phyloP scores from a whole-genome alignment of 345 rosid genomes.

The Tarenaya hassleriana region DNA sequence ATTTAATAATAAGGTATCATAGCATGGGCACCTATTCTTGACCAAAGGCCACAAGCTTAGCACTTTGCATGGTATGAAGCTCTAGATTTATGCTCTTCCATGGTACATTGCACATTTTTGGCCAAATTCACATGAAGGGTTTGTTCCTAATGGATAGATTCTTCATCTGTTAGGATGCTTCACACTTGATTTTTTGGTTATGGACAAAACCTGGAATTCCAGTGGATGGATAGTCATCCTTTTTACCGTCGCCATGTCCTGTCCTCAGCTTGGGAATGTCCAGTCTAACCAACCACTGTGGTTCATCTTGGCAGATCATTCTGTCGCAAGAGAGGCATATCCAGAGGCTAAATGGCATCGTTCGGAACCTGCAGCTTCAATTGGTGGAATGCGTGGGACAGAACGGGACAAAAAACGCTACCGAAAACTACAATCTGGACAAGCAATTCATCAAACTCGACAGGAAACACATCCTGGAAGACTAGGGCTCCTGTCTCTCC shows the following conservation, averaged over 20 bases:
- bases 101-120: not conserved
- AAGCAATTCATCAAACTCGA: conserved; percentile 52
- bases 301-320: conserved; percentile 46
- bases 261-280: not conserved
- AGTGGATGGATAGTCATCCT: not conserved
- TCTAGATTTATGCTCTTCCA: not conserved
- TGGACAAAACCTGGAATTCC: not conserved
- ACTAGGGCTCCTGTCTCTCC: conserved; percentile 31
- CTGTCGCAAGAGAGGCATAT: conserved; percentile 71
- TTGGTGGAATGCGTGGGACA: conserved; percentile 42
- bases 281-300: conserved; percentile 3
- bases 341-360: conserved; percentile 60
- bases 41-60: not conserved
- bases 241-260: not conserved
- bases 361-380: conserved; percentile 50
- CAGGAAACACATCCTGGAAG: conserved; percentile 42
- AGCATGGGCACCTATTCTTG: too few relatives aligned
- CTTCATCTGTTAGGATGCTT: conserved; percentile 1
- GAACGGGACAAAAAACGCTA: conserved; percentile 33
- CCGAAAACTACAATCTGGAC: conserved; percentile 25
- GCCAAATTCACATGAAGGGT: not conserved
- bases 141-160: not conserved
- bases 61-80: conserved; percentile 8
- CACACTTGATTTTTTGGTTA: conserved; percentile 2
- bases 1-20: not conserved